phyloP scores from a whole-genome alignment of 2,329 filamentous ascomycete genomes.

The Furcasterigmium furcatum region DNA sequence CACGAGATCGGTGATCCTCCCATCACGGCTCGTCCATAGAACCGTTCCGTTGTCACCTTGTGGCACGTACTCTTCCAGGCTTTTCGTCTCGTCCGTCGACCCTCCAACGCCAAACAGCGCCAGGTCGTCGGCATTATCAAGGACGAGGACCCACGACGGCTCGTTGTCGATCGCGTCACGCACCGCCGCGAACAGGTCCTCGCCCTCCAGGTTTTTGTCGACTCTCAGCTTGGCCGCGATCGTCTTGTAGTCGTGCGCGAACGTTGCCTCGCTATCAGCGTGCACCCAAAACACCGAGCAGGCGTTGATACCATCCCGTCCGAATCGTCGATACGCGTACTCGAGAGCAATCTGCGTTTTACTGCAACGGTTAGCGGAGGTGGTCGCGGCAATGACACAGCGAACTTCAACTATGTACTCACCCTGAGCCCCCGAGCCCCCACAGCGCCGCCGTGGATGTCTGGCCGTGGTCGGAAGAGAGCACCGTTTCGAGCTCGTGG shows the following conservation, averaged over 20 bases:
- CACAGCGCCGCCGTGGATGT: constrained; percentile 21
- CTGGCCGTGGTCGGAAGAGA: too few relatives aligned
- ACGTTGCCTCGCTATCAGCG: constrained; percentile 25
- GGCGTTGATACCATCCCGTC: constrained; percentile 16
- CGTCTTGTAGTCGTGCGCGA: constrained; percentile 22
- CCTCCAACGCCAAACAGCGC: constrained; percentile 18
- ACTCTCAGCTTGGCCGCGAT: constrained; percentile 23
- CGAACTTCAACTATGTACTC: constrained; percentile 5
- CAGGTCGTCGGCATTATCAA: constrained; percentile 29
- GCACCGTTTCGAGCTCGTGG: too few relatives aligned
- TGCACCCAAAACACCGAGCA: constrained; percentile 34
- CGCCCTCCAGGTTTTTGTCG: constrained; percentile 10
- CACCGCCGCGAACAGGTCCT: constrained; percentile 15
- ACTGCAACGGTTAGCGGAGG: constrained; percentile 13
- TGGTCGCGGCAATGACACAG: too few relatives aligned
- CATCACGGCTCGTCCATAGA: constrained; percentile 27
- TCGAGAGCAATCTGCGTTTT: constrained; percentile 34
- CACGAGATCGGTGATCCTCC: constrained; percentile 20
- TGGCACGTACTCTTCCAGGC: constrained; percentile 17
- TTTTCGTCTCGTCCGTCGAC: not conserved
- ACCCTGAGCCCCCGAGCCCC: constrained; percentile 23
- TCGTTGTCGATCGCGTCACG: constrained; percentile 12
- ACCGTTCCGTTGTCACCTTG: constrained; percentile 18
- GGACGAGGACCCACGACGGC: constrained; percentile 22
- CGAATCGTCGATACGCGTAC: constrained; percentile 26